Evolutionary conservation across 108 stramenopile species (phyloP), one percentile per base, ranked within the genome.

Genomic region (Nannochloropsis salina): DNA sequence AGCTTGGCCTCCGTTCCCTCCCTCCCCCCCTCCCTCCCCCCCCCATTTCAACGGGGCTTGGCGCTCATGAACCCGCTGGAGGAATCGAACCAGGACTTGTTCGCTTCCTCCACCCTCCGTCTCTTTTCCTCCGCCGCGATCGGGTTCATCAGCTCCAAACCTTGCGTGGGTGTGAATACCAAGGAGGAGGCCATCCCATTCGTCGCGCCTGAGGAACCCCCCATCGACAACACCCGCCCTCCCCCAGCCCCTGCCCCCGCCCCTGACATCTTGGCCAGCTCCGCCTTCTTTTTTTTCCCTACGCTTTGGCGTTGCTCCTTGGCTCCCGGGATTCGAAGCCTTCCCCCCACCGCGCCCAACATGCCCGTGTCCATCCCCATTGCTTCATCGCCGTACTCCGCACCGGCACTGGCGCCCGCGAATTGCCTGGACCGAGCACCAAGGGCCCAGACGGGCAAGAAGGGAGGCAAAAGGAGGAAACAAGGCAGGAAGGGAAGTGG

Each of bases 301-400:
- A 80, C 12, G 21, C 21, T 81, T 9, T 81, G 15, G 20, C 21
- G 10, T 9, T 81, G 21, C 80, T 31, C 21, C 80, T 81, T 81
- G 9, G 80, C 80, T 9, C 47, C 22, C 21, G 80, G 80, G 20
- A 81, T 10, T 81, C 80, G 80, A n/a, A 18, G 80, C 21, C 80
- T 81, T 9, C 80, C 80, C 21, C 21, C 80, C 21, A n/a, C 20
- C 93, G 82, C 90, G 84, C 94, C 94, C 12, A 97, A 90, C 90
- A 95, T 92, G 42, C 97, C 97, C 82, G 94, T 86, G 21, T 94
- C 93, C 22, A 95, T 90, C 43, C 97, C 97, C 97, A 98, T 98
- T 81, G 94, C 95, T 87, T 95, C 95, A 85, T 98, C 97, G 9
- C 96, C 96, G 83, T 98, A 98, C 90, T 97, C 97, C 5, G 47